Percentiles rank a stretch among this genome's conserved stretches.
phyloP scores from a whole-genome alignment of 2,329 filamentous ascomycete genomes.

The Diaporthe citriasiana region DNA sequence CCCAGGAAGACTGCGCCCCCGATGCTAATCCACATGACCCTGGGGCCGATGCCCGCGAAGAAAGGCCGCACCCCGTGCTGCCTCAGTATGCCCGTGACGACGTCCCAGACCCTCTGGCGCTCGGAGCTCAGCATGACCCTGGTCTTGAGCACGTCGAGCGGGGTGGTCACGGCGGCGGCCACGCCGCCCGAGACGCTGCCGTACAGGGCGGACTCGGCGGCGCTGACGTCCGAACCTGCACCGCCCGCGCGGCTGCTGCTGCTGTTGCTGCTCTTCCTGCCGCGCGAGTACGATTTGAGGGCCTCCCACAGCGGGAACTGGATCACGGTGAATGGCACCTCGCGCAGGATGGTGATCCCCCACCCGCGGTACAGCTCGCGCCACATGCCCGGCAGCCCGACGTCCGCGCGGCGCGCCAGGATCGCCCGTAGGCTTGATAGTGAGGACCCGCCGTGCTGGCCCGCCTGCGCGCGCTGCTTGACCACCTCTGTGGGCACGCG shows the following conservation, averaged over 20 bases:
- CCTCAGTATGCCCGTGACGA: slow-evolving; percentile 75
- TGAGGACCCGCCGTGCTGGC: slow-evolving; percentile 80
- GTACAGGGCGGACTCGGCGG: slow-evolving; percentile 85
- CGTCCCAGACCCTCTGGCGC: slow-evolving; percentile 68
- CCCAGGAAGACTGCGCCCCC: slow-evolving; percentile 96
- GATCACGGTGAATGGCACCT: slow-evolving; percentile 97
- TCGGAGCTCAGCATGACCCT: slow-evolving; percentile 90
- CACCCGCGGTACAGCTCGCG: slow-evolving; percentile 92
- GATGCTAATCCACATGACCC: slow-evolving; percentile 94
- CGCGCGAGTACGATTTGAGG: slow-evolving; percentile 80
- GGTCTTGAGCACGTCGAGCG: slow-evolving; percentile 96
- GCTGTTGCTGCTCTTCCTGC: slow-evolving; percentile 49
- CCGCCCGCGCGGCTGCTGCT: slow-evolving; percentile 40
- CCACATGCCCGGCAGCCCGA: slow-evolving; percentile 74
- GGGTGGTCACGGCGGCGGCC: slow-evolving; percentile 90
- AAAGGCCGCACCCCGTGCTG: slow-evolving; percentile 77
- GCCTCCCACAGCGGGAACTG: slow-evolving; percentile 98
- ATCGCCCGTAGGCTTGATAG: slow-evolving; percentile 79
- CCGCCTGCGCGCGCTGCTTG: slow-evolving; percentile 95
- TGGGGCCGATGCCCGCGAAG: slow-evolving; percentile 82
- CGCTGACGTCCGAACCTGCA: slow-evolving; percentile 66
- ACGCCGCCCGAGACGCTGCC: slow-evolving; percentile 87
- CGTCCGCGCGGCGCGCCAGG: slow-evolving; percentile 61
- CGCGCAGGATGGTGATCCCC: slow-evolving; percentile 91
- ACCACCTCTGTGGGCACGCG: slow-evolving; percentile 96